phyloP scores from a whole-genome alignment of 2,329 filamentous ascomycete genomes.

The Lachnellula arida region DNA sequence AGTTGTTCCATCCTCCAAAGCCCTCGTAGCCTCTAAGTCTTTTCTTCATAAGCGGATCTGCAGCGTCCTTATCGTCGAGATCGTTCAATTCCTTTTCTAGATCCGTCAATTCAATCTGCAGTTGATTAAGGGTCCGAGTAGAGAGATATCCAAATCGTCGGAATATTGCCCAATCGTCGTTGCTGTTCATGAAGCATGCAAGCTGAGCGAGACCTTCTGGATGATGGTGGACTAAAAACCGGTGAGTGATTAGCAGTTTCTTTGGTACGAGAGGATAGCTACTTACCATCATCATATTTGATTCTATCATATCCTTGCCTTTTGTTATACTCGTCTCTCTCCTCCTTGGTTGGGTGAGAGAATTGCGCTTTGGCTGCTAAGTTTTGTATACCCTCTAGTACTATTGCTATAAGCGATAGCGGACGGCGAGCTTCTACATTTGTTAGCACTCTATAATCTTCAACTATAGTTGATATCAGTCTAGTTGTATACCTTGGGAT shows the following conservation, averaged over 20 bases:
- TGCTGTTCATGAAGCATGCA: constrained; percentile 13
- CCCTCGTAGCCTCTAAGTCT: constrained; percentile 3
- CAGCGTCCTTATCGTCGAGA: constrained; percentile 10
- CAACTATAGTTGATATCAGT: background rate
- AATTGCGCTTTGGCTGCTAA: background rate
- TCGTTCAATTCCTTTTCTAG: constrained; percentile 11
- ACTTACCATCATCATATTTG: constrained; percentile 7
- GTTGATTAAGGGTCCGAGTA: constrained; percentile 11
- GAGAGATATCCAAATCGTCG: constrained; percentile 11
- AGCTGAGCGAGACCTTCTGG: constrained; percentile 13
- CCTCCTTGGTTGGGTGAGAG: background rate
- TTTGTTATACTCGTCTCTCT: background rate
- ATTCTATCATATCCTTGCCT: constrained; percentile 1
- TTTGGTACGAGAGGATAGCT: background rate
- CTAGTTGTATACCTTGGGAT: background rate
- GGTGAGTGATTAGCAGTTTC: background rate
- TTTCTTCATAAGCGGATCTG: background rate
- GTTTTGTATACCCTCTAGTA: background rate
- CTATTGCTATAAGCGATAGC: background rate
- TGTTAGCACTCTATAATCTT: no score
- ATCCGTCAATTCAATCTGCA: constrained; percentile 7
- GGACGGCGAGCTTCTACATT: no score
- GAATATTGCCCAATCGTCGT: constrained; percentile 9
- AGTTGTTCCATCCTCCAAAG: background rate
- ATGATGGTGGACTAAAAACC: constrained; percentile 6